These are phyloP conservation scores for Neonectria punicea DNA, from an alignment of 2,329 filamentous ascomycete genomes.

Conservation along the genomic window DNA sequence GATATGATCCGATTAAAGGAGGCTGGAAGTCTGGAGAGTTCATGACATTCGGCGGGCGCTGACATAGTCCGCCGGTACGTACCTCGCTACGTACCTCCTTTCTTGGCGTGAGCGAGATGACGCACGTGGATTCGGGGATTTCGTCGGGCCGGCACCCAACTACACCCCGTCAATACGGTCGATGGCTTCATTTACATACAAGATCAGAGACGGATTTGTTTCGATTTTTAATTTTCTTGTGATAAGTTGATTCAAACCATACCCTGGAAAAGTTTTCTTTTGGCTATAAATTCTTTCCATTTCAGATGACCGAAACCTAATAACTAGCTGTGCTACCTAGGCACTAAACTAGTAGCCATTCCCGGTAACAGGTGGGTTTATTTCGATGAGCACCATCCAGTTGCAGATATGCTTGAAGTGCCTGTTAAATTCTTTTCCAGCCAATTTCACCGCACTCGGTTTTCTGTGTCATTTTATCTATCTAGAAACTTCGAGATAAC, in stretches of 20 bases:
- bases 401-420: not conserved
- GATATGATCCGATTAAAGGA: slow-evolving; percentile 30
- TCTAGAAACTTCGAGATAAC: not conserved
- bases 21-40: slow-evolving; percentile 33
- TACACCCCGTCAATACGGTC: not conserved
- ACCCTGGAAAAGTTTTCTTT: too few species aligned
- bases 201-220: not conserved
- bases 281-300: too few species aligned
- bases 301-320: too few species aligned
- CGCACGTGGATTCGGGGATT: slow-evolving; percentile 20
- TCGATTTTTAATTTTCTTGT: not conserved
- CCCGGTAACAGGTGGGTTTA: too few species aligned
- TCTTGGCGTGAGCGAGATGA: slow-evolving; percentile 3
- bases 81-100: slow-evolving; percentile 31
- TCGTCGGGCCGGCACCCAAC: slow-evolving; percentile 20
- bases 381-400: not conserved
- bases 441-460: not conserved
- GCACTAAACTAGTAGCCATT: too few species aligned
- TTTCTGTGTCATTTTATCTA: not conserved
- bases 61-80: slow-evolving; percentile 38
- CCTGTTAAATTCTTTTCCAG: not conserved
- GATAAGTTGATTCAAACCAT: too few species aligned
- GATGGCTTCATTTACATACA: not conserved
- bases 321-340: too few species aligned
- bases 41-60: slow-evolving; percentile 40